These are phyloP conservation scores for Kodamaea fukazawae DNA, from an alignment of 805 yeast genomes.

Conservation along the genomic window DNA sequence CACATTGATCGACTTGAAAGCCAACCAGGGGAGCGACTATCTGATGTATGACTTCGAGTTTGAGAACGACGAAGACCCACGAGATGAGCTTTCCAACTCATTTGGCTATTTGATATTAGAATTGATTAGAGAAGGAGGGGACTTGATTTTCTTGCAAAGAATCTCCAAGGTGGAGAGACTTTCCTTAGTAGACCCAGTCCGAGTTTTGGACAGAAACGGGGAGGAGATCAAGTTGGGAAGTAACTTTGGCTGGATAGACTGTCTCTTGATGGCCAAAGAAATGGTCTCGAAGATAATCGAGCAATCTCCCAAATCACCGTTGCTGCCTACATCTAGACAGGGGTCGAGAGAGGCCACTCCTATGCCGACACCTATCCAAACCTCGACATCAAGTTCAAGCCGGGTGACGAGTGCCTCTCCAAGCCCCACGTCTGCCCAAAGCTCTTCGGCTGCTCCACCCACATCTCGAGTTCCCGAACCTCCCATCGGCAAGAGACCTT, in stretches of 20 bases:
- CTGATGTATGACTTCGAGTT: constrained; percentile 83
- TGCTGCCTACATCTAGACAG: not conserved
- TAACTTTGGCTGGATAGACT: constrained; percentile 64
- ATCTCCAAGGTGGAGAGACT: constrained; percentile 37
- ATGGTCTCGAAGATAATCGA: constrained; percentile 21
- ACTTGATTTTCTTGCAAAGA: constrained; percentile 51
- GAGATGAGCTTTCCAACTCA: constrained; percentile 33
- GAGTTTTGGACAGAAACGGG: constrained; percentile 26
- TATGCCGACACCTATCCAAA: too few species aligned
- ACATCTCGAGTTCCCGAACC: too few species aligned
- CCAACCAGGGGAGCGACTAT: constrained; percentile 44
- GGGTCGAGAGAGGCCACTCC: too few species aligned
- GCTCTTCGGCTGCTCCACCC: too few species aligned
- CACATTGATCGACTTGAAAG: constrained; percentile 39
- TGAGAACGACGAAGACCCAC: constrained; percentile 27
- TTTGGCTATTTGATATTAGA: constrained; percentile 67
- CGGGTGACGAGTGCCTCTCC: too few species aligned
- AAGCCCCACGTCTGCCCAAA: too few species aligned
- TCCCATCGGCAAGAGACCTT: too few species aligned
- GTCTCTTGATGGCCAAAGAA: constrained; percentile 64
- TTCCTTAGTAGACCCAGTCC: constrained; percentile 20
- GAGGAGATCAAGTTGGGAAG: constrained; percentile 42
- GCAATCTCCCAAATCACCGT: not conserved
- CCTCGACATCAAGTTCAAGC: not conserved
- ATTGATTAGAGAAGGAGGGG: constrained; percentile 49